These are phyloP conservation scores for Sugiyamaella boreocaroliniensis DNA, from an alignment of 805 yeast species.

Conservation along the genomic window DNA sequence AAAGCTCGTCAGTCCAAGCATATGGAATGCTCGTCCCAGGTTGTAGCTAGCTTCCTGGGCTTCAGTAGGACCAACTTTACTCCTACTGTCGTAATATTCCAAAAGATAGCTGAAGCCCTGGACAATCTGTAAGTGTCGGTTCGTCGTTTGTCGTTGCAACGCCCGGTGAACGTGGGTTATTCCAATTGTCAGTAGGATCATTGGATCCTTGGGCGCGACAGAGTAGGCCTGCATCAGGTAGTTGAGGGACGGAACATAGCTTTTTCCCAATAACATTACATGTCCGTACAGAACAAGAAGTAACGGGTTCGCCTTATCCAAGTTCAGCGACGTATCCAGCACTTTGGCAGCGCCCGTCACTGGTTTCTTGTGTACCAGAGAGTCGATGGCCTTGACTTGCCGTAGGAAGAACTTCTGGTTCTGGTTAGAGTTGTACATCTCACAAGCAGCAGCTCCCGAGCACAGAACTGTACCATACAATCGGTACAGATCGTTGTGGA, in stretches of 20 bases:
- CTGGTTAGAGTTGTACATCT: constrained; percentile 63
- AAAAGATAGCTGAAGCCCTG: constrained; percentile 77
- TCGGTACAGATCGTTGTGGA: constrained; percentile 60
- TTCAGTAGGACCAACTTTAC: constrained; percentile 35
- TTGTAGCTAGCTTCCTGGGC: constrained; percentile 76
- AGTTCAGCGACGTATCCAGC: constrained; percentile 25
- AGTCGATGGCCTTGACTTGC: constrained; percentile 84
- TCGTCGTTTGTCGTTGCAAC: constrained; percentile 79
- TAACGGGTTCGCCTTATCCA: constrained; percentile 43
- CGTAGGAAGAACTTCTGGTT: constrained; percentile 87
- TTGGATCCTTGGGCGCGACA: constrained; percentile 66
- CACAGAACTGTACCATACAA: constrained; percentile 62
- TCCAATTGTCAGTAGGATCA: constrained; percentile 68
- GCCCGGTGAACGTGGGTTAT: constrained; percentile 82
- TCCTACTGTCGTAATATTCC: constrained; percentile 59
- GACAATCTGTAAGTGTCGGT: constrained; percentile 78
- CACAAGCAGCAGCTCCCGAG: constrained; percentile 53
- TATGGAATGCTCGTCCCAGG: constrained; percentile 76
- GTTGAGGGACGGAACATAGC: constrained; percentile 75
- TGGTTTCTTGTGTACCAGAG: constrained; percentile 46
- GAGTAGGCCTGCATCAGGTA: constrained; percentile 68
- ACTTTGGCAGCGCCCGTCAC: constrained; percentile 78
- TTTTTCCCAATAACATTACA: constrained; percentile 70
- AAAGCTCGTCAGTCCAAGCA: constrained; percentile 65
- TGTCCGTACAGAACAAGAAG: constrained; percentile 74